These are phyloP conservation scores for Tilletia walkeri DNA, from an alignment of 1,284 basidiomycete species.

Conservation along the genomic window DNA sequence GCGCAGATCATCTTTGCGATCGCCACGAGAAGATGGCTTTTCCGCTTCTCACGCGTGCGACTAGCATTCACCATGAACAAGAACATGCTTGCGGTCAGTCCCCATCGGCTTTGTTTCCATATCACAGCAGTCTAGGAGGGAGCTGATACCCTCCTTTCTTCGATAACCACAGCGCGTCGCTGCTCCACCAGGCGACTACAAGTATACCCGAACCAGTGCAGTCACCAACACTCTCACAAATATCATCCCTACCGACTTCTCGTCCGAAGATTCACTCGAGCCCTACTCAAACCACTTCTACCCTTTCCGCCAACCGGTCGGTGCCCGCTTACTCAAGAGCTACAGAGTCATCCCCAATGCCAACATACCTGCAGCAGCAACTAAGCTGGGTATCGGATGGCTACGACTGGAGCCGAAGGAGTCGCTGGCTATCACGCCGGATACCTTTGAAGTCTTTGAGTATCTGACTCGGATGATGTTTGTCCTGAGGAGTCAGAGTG, in stretches of 20 bases:
- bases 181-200: background rate
- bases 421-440: constrained; percentile 28
- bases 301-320: constrained; percentile 23
- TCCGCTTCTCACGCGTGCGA: constrained; percentile 41
- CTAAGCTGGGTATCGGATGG: constrained; percentile 36
- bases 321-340: constrained; percentile 37
- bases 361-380: constrained; percentile 37
- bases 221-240: background rate
- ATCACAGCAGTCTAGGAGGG: background rate
- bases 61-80: constrained; percentile 34
- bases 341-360: constrained; percentile 36
- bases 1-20: constrained; percentile 48
- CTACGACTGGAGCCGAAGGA: constrained; percentile 41
- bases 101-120: constrained; percentile 36
- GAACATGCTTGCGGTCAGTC: constrained; percentile 40
- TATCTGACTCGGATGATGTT: constrained; percentile 58
- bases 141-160: background rate
- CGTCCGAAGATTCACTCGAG: background rate
- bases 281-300: constrained; percentile 1
- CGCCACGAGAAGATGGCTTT: constrained; percentile 45
- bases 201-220: background rate
- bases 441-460: constrained; percentile 6
- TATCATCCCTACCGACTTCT: background rate
- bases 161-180: background rate
- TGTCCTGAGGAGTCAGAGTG: constrained; percentile 35